Evolutionary conservation across 441 rosid species (phyloP).

Genomic region (Jatropha multifida): DNA sequence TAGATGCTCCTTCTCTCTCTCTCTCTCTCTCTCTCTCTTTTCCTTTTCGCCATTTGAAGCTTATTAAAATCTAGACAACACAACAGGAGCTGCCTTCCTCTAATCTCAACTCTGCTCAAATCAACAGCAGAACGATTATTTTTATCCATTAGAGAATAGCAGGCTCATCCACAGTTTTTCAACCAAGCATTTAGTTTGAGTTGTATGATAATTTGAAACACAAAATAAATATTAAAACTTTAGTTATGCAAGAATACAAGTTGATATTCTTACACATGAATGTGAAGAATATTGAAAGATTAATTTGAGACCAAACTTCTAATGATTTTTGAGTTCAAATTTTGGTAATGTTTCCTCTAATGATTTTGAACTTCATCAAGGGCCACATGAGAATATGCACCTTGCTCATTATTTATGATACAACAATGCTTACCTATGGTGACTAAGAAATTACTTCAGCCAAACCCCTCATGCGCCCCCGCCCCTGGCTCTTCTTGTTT

Average conservation of each 20-base stretch:
- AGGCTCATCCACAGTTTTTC: too few species aligned
- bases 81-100: background rate
- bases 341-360: conserved; percentile 1
- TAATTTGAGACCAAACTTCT: background rate
- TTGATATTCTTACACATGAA: background rate
- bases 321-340: too few species aligned
- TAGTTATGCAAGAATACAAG: background rate
- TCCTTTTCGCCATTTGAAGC: background rate
- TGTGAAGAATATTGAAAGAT: background rate
- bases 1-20: background rate
- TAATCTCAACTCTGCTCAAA: background rate
- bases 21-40: background rate
- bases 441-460: background rate
- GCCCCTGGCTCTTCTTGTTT: background rate
- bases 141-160: background rate
- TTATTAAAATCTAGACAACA: background rate
- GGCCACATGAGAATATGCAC: background rate
- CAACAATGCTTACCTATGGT: background rate
- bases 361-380: background rate
- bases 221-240: background rate
- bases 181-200: background rate
- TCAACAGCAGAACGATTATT: background rate
- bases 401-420: background rate
- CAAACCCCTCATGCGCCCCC: background rate
- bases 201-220: background rate